These are phyloP conservation scores for Phytophthora citrophthora DNA, from an alignment of 352 stramenopile genomes.

Conservation along the genomic window DNA sequence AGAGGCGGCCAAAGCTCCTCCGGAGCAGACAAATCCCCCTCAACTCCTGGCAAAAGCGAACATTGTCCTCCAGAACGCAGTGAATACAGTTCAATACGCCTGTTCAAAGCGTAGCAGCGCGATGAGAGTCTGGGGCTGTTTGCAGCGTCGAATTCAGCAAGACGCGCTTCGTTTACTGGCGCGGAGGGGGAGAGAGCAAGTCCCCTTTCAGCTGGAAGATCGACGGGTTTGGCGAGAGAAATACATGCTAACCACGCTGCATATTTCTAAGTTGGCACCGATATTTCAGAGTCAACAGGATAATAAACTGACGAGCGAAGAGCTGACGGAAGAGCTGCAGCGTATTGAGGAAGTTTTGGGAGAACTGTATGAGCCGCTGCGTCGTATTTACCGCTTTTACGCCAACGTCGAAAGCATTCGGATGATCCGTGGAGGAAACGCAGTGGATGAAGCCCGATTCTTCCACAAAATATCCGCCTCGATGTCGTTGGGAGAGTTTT, in stretches of 20 bases:
- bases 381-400: conserved; percentile 63
- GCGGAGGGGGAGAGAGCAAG: conserved; percentile 42
- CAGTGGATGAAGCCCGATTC: conserved; percentile 57
- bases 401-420: conserved; percentile 50
- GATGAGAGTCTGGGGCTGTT: conserved; percentile 58
- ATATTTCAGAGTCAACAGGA: conserved; percentile 24
- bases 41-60: conserved; percentile 63
- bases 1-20: conserved; percentile 40
- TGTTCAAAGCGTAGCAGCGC: conserved; percentile 61
- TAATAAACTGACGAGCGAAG: conserved; percentile 18
- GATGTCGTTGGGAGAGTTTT: conserved; percentile 75
- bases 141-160: conserved; percentile 67
- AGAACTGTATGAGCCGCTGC: conserved; percentile 53
- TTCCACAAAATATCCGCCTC: conserved; percentile 70
- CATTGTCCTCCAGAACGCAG: conserved; percentile 67
- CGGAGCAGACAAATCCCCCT: conserved; percentile 51
- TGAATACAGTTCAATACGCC: conserved; percentile 77
- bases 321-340: conserved; percentile 38
- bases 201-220: conserved; percentile 56
- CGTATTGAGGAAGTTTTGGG: conserved; percentile 47
- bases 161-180: conserved; percentile 56
- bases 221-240: conserved; percentile 60
- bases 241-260: conserved; percentile 65
- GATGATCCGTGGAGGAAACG: not conserved
- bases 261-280: conserved; percentile 42